These are phyloP conservation scores for Hymenoscyphus scutula DNA, from an alignment of 2,329 filamentous ascomycete genomes.

Conservation along the genomic window DNA sequence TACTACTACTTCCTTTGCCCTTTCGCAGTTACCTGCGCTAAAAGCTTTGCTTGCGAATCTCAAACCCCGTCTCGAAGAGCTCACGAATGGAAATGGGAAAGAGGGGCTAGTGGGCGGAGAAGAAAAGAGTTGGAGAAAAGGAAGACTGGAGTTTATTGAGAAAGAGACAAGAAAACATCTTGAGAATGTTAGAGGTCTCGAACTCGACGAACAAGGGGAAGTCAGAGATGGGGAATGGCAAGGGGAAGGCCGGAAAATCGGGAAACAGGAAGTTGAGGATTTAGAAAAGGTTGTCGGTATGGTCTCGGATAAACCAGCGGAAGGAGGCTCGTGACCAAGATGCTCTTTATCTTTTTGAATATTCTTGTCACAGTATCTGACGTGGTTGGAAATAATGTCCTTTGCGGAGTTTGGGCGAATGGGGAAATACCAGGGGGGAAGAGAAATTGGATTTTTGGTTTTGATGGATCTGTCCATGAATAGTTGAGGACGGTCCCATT, in stretches of 20 bases:
- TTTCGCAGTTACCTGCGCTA: conserved; percentile 80
- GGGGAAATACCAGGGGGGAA: conserved; percentile 13
- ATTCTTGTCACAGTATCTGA: conserved; percentile 7
- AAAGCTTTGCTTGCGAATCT: conserved; percentile 67
- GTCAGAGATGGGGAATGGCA: conserved; percentile 65
- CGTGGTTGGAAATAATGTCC: neutral
- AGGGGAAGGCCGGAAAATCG: conserved; percentile 50
- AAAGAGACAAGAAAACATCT: conserved; percentile 73
- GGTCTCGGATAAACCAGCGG: conserved; percentile 39
- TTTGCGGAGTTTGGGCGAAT: conserved; percentile 8
- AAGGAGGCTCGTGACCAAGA: conserved; percentile 30
- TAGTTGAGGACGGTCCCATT: no score
- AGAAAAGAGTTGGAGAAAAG: conserved; percentile 61
- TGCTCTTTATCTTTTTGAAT: neutral
- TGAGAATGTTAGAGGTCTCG: conserved; percentile 66
- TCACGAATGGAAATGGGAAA: conserved; percentile 42
- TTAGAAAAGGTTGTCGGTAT: conserved; percentile 51
- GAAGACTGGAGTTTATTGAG: conserved; percentile 82
- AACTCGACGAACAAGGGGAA: conserved; percentile 59
- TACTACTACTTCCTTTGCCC: conserved; percentile 73
- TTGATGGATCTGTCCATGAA: neutral
- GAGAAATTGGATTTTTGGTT: neutral
- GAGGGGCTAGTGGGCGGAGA: conserved; percentile 37
- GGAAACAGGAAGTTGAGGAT: conserved; percentile 54
- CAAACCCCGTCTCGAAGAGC: conserved; percentile 57